Conservation (phyloP, 495 filamentous ascomycete genomes). For the Penicillium pancosmium region DNA sequence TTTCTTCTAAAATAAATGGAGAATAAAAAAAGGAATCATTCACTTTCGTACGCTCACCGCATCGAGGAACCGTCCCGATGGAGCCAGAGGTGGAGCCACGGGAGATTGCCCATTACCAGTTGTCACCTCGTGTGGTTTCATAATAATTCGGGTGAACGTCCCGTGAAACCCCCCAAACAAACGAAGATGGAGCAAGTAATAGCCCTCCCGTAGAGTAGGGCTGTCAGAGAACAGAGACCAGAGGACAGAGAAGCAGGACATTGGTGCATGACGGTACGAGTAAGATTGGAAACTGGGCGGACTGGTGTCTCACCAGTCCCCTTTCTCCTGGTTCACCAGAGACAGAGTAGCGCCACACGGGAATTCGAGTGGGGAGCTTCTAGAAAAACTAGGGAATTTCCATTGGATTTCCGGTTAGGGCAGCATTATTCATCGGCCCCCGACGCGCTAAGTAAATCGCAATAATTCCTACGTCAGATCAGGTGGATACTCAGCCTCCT, state of each 20-base stretch:
- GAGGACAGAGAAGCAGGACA: neutral
- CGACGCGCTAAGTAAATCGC: conserved; percentile 19
- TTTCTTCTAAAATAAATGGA: neutral
- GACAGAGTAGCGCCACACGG: conserved; percentile 26
- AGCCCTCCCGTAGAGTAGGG: neutral
- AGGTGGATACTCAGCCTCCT: conserved; percentile 42
- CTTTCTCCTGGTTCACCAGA: conserved; percentile 4
- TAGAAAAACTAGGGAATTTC: conserved; percentile 44
- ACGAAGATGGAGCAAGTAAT: neutral
- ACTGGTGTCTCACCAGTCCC: neutral
- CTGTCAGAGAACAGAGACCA: neutral
- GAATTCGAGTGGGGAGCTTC: conserved; percentile 38
- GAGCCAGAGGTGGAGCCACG: conserved; percentile 32
- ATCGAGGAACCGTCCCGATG: conserved; percentile 31
- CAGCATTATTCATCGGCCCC: conserved; percentile 22
- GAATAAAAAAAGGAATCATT: conserved; percentile 8
- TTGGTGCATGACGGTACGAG: neutral
- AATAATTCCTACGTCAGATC: conserved; percentile 38
- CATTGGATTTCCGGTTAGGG: conserved; percentile 42
- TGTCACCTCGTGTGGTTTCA: conserved; percentile 37
- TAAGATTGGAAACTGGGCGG: neutral
- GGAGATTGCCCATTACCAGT: conserved; percentile 36
- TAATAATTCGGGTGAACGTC: conserved; percentile 16
- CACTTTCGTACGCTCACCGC: conserved; percentile 21
- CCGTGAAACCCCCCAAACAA: conserved; percentile 5